Base-by-base conservation (phyloP, 2,329 filamentous ascomycete species). In the Coccinonectria pachysandricola region DNA sequence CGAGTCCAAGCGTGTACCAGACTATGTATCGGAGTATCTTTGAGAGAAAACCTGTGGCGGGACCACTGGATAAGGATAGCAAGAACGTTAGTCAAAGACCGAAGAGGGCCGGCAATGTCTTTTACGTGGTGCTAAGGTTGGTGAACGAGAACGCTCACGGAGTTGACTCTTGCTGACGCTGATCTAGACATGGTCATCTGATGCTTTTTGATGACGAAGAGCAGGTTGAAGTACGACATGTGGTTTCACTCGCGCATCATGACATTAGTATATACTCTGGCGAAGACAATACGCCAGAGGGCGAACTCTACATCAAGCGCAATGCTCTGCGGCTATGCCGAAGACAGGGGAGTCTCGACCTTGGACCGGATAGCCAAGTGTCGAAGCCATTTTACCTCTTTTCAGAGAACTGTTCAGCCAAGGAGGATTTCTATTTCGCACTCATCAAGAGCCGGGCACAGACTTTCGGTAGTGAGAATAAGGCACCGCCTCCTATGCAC, bases 141-240 rank as follows among this genome's bases (percentile, higher is more conserved):
- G 64, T 10, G 21, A 27, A 23, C 16, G 15, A 15, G n/a, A 15
- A 26, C 15, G n/a, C 20, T 19, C 24, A n/a, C 24, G 8, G 10
- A 12, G 6, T 7, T 20, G 29, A 40, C 31, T 32, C 37, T 27
- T 36, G 30, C 24, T 32, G 26, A 26, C 18, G 9, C 10, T 16
- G 23, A 34, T 23, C 21, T 34, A 87, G 86, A 49, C 87, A 95
- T 55, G 87, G 88, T 19, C 87, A 96, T 51, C 62, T 98, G 26
- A 95, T 98, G 84, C 74, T 98, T 7, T 98, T 95, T 54, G 91
- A 98, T 51, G 87, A 96, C 48, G 77, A 85, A 27, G 85, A 93
- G 42, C 87, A 96, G 54, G 68, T 95, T 42, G 91, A 98, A 56
- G 91, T 98, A 10, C 80, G 88, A 37, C 86, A 96, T 58, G 91